phyloP scores from a whole-genome alignment of 1,139 yeast species.

The Suhomyces yuchorum region DNA sequence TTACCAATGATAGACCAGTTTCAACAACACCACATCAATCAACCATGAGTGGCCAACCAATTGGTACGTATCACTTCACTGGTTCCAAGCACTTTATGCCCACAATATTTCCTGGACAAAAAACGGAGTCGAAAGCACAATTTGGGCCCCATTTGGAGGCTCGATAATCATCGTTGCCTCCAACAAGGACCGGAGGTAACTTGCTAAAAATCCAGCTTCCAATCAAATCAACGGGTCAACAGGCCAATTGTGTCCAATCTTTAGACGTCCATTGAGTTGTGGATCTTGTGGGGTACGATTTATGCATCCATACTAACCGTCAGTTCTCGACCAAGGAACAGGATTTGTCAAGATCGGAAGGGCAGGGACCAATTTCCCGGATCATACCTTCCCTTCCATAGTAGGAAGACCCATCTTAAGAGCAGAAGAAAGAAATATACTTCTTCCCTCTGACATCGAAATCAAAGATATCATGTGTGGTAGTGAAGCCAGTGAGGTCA shows the following conservation, averaged over 20 bases:
- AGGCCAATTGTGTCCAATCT: neutral
- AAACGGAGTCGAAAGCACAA: neutral
- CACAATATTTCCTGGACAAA: neutral
- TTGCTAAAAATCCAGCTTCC: neutral
- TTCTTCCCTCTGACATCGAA: constrained; percentile 60
- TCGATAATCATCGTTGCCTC: neutral
- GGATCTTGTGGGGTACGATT: neutral
- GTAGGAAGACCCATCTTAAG: constrained; percentile 97
- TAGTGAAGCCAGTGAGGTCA: constrained; percentile 87
- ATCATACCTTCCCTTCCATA: constrained; percentile 95
- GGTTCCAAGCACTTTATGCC: neutral
- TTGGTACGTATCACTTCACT: constrained; percentile 45
- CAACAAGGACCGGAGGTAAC: neutral
- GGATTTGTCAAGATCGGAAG: constrained; percentile 95
- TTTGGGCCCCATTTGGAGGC: neutral
- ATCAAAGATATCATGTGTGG: constrained; percentile 97
- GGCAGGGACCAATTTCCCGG: constrained; percentile 97
- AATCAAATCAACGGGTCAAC: neutral
- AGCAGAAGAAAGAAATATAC: constrained; percentile 83
- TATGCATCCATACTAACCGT: constrained; percentile 17
- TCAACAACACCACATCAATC: constrained; percentile 11
- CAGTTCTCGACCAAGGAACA: constrained; percentile 98
- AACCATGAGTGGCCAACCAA: constrained; percentile 51
- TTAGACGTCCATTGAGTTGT: neutral
- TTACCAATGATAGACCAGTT: neutral